A percentile compares a stretch with the other conserved stretches of the same genome.
Conservation (phyloP, 2,329 filamentous ascomycete genomes). For the Coleophoma crateriformis region DNA sequence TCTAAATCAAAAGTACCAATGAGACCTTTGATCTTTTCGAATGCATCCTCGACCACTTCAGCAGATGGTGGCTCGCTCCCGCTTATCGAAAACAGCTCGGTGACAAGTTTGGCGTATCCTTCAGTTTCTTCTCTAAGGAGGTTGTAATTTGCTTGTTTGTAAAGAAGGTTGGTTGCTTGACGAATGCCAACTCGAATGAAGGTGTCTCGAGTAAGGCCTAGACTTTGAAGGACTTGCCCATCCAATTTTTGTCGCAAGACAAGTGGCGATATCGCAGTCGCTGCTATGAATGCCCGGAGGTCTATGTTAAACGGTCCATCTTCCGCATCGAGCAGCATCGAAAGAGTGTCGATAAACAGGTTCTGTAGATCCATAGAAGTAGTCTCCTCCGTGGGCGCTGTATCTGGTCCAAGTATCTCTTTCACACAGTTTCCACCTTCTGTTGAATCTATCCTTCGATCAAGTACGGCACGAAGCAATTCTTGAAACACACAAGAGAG, state of each 20-base stretch:
- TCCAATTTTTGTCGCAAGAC: constrained; percentile 83
- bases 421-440: constrained; percentile 70
- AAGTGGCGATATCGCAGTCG: constrained; percentile 65
- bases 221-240: constrained; percentile 63
- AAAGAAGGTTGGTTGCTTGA: constrained; percentile 87
- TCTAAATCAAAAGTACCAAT: constrained; percentile 97
- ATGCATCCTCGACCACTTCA: constrained; percentile 76
- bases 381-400: constrained; percentile 40
- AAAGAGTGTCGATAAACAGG: constrained; percentile 78
- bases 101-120: constrained; percentile 93
- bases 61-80: constrained; percentile 68
- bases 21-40: constrained; percentile 86
- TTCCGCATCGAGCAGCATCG: constrained; percentile 71
- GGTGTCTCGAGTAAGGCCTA: constrained; percentile 78
- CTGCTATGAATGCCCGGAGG: constrained; percentile 63
- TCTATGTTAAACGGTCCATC: constrained; percentile 39
- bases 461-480: constrained; percentile 69
- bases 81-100: constrained; percentile 88
- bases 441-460: constrained; percentile 57
- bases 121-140: constrained; percentile 91
- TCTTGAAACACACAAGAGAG: constrained; percentile 79
- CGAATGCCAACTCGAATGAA: constrained; percentile 81
- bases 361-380: constrained; percentile 56
- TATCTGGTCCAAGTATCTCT: constrained; percentile 61
- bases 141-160: constrained; percentile 96